Base-by-base conservation (phyloP, 192 early-diverging fungal species). In the Geranomyces variabilis region DNA sequence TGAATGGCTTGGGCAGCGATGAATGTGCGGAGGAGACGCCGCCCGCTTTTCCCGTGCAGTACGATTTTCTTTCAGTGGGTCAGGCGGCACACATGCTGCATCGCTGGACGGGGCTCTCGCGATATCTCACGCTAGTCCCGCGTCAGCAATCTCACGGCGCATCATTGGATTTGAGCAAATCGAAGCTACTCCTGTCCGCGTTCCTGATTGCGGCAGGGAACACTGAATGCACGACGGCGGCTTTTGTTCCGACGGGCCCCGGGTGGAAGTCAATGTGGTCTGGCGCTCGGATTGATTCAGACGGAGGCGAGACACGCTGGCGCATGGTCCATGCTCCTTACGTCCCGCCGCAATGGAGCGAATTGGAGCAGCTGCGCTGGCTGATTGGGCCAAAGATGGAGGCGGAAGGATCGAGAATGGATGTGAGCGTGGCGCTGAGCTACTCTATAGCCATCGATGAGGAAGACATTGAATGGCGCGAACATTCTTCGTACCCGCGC, bases 301-400 rank as follows among this genome's bases (percentile, higher is more conserved):
- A 15, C 55, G 36, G 55, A 14, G 31, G 43, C 58, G 70, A 68
- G 24, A 57, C 71, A 9, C 68, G 75, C 13, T 81, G 63, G 30
- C 60, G 74, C 13, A 79, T 77, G 77, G 47, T 77, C 1, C 77
- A 81, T 67, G 70, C 67, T 1, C 77, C 80, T 14, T 81, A 78
- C 63, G 74, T 79, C 58, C 80, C 80, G 12, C 75, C 74, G n/a
- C 69, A 75, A 24, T 65, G 69, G 41, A 56, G 51, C 13, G 59
- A 73, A 13, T 22, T 75, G 22, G 34, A 15, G 22, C 74, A 74
- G 7, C 67, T 80, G 36, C 28, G 22, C 2, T 3, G 66, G 10
- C 51, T 80, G 41, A 36, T 64, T 14, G 58, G 9, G 2, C 6
- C 58, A 17, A 60, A 60, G 31, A 60, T 60, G 58, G 31, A 28